A percentile compares a stretch with the other conserved stretches of the same genome.
Conservation (phyloP, 2,329 filamentous ascomycete species). For the Penicillium polonicum region DNA sequence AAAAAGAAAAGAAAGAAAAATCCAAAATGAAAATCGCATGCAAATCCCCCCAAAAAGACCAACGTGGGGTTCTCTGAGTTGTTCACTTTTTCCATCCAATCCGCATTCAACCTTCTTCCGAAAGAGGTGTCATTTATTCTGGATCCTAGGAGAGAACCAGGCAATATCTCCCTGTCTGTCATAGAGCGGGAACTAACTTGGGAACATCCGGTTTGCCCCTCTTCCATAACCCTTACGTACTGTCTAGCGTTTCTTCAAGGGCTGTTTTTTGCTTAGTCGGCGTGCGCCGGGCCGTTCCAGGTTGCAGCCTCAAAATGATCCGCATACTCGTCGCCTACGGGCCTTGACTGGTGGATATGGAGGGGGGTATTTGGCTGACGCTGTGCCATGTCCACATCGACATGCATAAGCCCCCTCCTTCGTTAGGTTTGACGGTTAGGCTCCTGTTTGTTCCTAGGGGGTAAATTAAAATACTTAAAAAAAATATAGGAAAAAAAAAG, state of each 20-base stretch:
- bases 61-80: conserved; percentile 31
- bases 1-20: neutral
- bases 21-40: neutral
- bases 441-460: conserved; percentile 35
- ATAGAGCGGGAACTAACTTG: conserved; percentile 3
- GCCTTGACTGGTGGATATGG: conserved; percentile 35
- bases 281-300: conserved; percentile 49
- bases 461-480: conserved; percentile 6
- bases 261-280: conserved; percentile 35
- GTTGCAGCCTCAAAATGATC: conserved; percentile 46
- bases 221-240: conserved; percentile 16
- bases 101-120: conserved; percentile 19
- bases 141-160: conserved; percentile 23
- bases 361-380: conserved; percentile 36
- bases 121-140: conserved; percentile 20
- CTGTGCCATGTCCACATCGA: conserved; percentile 33
- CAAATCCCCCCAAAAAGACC: neutral
- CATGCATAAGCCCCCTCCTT: conserved; percentile 40
- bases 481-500: conserved; percentile 6
- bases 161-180: conserved; percentile 9
- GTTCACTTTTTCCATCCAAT: conserved; percentile 26
- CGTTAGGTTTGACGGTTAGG: conserved; percentile 40
- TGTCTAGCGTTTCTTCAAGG: conserved; percentile 39
- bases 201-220: conserved; percentile 10
- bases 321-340: conserved; percentile 36